phyloP scores from a whole-genome alignment of 345 rosid species.

The Cardamine occulta region DNA sequence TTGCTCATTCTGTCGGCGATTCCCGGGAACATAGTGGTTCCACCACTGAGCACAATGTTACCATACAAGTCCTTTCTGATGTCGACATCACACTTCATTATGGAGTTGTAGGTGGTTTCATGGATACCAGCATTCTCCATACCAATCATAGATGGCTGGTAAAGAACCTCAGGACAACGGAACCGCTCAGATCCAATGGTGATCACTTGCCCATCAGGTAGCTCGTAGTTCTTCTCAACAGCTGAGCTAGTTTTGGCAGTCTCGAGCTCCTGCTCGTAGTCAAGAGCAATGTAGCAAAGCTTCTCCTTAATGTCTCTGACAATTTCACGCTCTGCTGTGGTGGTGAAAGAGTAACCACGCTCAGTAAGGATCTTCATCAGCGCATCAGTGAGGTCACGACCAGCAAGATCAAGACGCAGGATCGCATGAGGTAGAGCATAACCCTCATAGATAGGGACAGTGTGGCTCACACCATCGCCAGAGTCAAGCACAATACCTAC shows the following conservation, averaged over 20 bases:
- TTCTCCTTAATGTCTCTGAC: slow-evolving; percentile 98
- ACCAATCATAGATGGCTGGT: slow-evolving; percentile 95
- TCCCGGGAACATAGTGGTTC: slow-evolving; percentile 90
- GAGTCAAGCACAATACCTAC: slow-evolving; percentile 93
- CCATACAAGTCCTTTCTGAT: slow-evolving; percentile 90
- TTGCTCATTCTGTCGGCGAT: slow-evolving; percentile 94
- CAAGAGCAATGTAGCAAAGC: slow-evolving; percentile 86
- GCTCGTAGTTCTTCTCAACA: slow-evolving; percentile 87
- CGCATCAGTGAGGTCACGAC: slow-evolving; percentile 87
- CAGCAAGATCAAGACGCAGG: slow-evolving; percentile 91
- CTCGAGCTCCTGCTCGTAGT: slow-evolving; percentile 94
- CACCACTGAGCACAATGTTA: slow-evolving; percentile 94
- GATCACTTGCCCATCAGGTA: slow-evolving; percentile 91
- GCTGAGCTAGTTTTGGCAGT: slow-evolving; percentile 80
- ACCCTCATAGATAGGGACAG: slow-evolving; percentile 89
- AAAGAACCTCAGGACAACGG: slow-evolving; percentile 95
- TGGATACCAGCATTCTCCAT: slow-evolving; percentile 96
- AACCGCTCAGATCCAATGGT: slow-evolving; percentile 92
- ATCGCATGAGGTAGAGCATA: slow-evolving; percentile 91
- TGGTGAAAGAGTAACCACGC: slow-evolving; percentile 96
- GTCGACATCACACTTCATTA: slow-evolving; percentile 94
- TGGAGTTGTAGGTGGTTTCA: slow-evolving; percentile 90
- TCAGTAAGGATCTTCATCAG: slow-evolving; percentile 91
- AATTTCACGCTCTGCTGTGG: slow-evolving; percentile 95
- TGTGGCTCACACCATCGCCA: slow-evolving; percentile 95